A percentile compares a stretch with the other conserved stretches of the same genome.
Evolutionary conservation across 1,139 yeast genomes (phyloP).

Genomic region (Suzukiozyma palmioleophila): DNA sequence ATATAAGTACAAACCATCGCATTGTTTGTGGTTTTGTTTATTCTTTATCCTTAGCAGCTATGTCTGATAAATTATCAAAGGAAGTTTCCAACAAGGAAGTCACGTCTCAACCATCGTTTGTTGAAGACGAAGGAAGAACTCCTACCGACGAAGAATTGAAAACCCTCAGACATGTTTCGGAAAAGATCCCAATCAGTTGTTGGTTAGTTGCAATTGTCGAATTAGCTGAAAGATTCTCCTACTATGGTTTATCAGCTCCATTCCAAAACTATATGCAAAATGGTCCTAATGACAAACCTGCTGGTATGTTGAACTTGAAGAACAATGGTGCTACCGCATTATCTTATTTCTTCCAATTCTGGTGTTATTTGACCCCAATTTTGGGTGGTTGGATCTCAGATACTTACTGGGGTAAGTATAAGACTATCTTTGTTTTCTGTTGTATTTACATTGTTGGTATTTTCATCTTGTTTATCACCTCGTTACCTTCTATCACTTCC

Average conservation of each 20-base stretch:
- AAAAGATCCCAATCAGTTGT: constrained; percentile 41
- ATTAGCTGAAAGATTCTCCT: constrained; percentile 80
- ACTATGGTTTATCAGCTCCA: constrained; percentile 73
- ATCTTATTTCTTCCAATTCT: constrained; percentile 72
- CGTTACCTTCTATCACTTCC: constrained; percentile 58
- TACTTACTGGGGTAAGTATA: constrained; percentile 67
- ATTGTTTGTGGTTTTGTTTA: not conserved
- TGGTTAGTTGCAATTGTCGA: constrained; percentile 79
- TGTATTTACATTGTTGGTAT: constrained; percentile 60
- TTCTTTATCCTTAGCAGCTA: not conserved
- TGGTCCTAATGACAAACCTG: constrained; percentile 39
- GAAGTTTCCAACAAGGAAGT: constrained; percentile 4
- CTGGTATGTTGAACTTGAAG: constrained; percentile 62
- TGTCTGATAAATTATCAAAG: constrained; percentile 2
- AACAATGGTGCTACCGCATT: constrained; percentile 69
- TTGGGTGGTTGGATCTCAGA: constrained; percentile 77
- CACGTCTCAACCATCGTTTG: constrained; percentile 1
- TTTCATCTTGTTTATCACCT: constrained; percentile 63
- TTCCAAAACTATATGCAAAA: constrained; percentile 76
- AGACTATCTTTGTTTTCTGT: constrained; percentile 61
- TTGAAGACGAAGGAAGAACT: constrained; percentile 23
- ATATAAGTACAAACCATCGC: not conserved
- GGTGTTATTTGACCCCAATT: constrained; percentile 80
- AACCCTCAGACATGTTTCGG: constrained; percentile 39
- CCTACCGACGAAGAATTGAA: constrained; percentile 39